phyloP scores from a whole-genome alignment of 108 stramenopile species.

The Epithemia pelagica region DNA sequence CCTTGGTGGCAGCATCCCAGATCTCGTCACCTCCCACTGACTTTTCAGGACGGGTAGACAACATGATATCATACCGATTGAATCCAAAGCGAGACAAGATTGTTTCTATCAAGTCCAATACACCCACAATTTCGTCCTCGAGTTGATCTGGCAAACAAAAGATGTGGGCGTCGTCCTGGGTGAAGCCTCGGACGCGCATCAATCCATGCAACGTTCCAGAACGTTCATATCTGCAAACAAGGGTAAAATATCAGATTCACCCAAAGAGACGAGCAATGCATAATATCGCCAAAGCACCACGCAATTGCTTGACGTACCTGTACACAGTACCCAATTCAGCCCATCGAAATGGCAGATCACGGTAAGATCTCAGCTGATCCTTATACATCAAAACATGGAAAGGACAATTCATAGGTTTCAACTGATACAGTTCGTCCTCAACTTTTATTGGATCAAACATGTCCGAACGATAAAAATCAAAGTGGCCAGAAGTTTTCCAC shows the following conservation, averaged over 20 bases:
- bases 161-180: slow-evolving; percentile 98
- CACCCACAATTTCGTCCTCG: slow-evolving; percentile 89
- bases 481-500: slow-evolving; percentile 98
- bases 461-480: slow-evolving; percentile 93
- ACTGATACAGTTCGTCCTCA: slow-evolving; percentile 91
- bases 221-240: slow-evolving; percentile 81
- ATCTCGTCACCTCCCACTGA: slow-evolving; percentile 91
- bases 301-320: no score
- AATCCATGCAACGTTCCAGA: slow-evolving; percentile 95
- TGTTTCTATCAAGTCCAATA: slow-evolving; percentile 82
- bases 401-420: slow-evolving; percentile 99
- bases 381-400: slow-evolving; percentile 99
- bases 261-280: no score
- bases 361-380: slow-evolving; percentile 87
- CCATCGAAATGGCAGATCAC: slow-evolving; percentile 94
- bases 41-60: slow-evolving; percentile 93
- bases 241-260: no score
- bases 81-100: slow-evolving; percentile 93
- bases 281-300: no score
- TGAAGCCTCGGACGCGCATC: slow-evolving; percentile 96
- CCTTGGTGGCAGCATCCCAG: slow-evolving; percentile 87
- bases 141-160: slow-evolving; percentile 96
- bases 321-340: slow-evolving; percentile 97
- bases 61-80: slow-evolving; percentile 91
- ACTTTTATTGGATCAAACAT: slow-evolving; percentile 99